Evolutionary conservation across 345 rosid species (phyloP).

Genomic region (Eutrema japonicum): DNA sequence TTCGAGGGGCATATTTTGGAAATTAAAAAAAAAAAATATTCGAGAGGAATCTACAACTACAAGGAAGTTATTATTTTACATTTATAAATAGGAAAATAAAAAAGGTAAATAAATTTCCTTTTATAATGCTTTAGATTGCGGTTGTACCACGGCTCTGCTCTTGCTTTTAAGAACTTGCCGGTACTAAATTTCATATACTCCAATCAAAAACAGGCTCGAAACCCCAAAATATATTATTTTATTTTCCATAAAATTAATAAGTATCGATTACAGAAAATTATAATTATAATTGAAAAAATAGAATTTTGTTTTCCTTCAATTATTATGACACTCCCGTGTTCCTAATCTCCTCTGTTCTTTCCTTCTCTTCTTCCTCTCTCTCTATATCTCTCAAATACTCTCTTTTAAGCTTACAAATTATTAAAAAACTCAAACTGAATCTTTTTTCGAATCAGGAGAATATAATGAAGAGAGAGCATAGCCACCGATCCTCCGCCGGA

Average conservation of each 20-base stretch:
- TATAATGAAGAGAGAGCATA: conserved; percentile 59
- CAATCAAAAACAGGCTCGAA: conserved; percentile 36
- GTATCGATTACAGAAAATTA: neutral
- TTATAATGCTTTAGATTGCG: conserved; percentile 55
- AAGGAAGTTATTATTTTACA: conserved; percentile 13
- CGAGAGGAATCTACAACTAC: conserved; percentile 29
- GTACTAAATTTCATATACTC: conserved; percentile 40
- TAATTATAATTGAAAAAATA: conserved; percentile 4
- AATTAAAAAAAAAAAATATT: conserved; percentile 2
- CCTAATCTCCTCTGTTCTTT: conserved; percentile 45
- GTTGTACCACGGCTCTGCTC: conserved; percentile 62
- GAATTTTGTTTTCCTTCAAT: conserved; percentile 10
- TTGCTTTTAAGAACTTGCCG: conserved; percentile 40
- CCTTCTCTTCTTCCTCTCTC: conserved; percentile 17
- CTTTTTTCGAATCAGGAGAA: neutral
- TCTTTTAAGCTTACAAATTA: conserved; percentile 14
- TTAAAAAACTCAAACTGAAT: conserved; percentile 22
- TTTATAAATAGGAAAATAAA: conserved; percentile 41
- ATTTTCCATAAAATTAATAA: neutral
- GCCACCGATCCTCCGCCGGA: conserved; percentile 33
- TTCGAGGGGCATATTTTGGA: conserved; percentile 37
- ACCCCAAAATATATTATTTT: neutral
- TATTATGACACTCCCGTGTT: conserved; percentile 54
- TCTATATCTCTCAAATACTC: conserved; percentile 14
- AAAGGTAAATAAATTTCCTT: conserved; percentile 37